These are phyloP conservation scores for Xylariales sp. DNA, from an alignment of 2,329 filamentous ascomycete genomes.

Conservation along the genomic window DNA sequence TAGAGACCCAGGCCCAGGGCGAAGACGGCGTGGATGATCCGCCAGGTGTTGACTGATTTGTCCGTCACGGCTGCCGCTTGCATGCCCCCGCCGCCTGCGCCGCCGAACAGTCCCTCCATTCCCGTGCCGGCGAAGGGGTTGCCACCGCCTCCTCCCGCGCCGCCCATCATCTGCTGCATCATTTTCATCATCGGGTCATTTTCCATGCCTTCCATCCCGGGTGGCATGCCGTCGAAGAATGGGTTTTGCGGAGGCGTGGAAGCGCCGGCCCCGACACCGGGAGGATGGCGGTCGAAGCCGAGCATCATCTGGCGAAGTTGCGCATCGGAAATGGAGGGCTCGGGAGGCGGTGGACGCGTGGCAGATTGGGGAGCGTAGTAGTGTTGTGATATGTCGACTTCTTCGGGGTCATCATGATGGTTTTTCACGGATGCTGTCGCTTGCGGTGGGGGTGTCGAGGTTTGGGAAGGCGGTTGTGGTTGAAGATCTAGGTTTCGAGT, in stretches of 20 bases:
- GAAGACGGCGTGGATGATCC: slow-evolving; percentile 68
- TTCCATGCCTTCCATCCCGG: slow-evolving; percentile 28
- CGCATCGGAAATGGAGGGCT: slow-evolving; percentile 45
- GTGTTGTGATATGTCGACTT: slow-evolving; percentile 75
- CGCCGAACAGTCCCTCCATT: slow-evolving; percentile 22
- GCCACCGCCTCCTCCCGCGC: slow-evolving; percentile 29
- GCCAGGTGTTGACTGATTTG: slow-evolving; percentile 55
- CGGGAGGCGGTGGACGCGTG: slow-evolving; percentile 31
- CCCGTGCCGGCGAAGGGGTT: slow-evolving; percentile 28
- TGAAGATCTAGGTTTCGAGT: neutral
- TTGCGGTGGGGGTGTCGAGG: slow-evolving; percentile 27
- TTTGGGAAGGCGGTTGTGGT: slow-evolving; percentile 7
- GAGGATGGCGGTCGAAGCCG: slow-evolving; percentile 40
- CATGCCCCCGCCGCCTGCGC: slow-evolving; percentile 27
- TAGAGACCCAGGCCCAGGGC: slow-evolving; percentile 67
- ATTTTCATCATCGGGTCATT: slow-evolving; percentile 70
- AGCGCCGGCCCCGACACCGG: slow-evolving; percentile 12
- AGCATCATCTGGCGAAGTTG: slow-evolving; percentile 63
- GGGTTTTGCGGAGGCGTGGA: slow-evolving; percentile 17
- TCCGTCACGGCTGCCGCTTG: slow-evolving; percentile 25
- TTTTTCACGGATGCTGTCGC: slow-evolving; percentile 26
- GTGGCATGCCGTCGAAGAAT: slow-evolving; percentile 17
- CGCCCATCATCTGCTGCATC: slow-evolving; percentile 67
- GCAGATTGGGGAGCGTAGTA: slow-evolving; percentile 55
- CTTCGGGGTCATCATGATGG: slow-evolving; percentile 60